phyloP scores from a whole-genome alignment of 1,139 yeast species.

The Hyphopichia buzzinii region DNA sequence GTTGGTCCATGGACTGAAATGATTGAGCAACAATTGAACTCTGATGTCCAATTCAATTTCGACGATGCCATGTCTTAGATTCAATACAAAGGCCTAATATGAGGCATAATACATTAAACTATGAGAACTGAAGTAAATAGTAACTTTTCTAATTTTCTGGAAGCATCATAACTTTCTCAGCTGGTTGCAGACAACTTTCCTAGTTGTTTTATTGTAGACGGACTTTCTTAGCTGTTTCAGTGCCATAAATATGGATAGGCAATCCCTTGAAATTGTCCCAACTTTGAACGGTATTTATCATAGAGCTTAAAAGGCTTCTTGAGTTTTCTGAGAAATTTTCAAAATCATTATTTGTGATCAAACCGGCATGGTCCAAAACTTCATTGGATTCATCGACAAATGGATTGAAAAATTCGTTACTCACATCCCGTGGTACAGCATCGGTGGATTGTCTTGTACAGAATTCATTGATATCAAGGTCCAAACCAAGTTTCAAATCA shows the following conservation, averaged over 20 bases:
- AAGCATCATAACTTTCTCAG: too few relatives aligned
- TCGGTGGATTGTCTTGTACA: not conserved
- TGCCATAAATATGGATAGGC: conserved; percentile 10
- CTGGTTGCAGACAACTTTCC: too few relatives aligned
- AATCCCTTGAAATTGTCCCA: conserved; percentile 22
- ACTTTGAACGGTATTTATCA: conserved; percentile 25
- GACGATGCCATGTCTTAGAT: conserved; percentile 19
- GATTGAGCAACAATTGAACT: conserved; percentile 60
- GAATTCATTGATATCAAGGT: conserved; percentile 2
- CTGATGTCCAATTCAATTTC: conserved; percentile 34
- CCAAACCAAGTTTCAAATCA: conserved; percentile 16
- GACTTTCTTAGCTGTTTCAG: conserved; percentile 2
- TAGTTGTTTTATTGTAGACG: not conserved
- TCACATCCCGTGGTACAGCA: not conserved
- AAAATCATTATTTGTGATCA: conserved; percentile 1
- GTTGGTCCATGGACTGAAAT: conserved; percentile 90
- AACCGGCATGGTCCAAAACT: not conserved
- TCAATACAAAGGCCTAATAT: conserved; percentile 1
- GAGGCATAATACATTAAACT: conserved; percentile 3
- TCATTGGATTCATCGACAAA: not conserved
- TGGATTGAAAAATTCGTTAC: conserved; percentile 1
- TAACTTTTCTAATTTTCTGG: too few relatives aligned
- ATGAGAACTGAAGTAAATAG: not conserved
- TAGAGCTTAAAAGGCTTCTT: conserved; percentile 11
- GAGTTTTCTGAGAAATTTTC: conserved; percentile 7